These are phyloP conservation scores for Aspergillus uvarum DNA, from an alignment of 2,329 filamentous ascomycete species.

Conservation along the genomic window DNA sequence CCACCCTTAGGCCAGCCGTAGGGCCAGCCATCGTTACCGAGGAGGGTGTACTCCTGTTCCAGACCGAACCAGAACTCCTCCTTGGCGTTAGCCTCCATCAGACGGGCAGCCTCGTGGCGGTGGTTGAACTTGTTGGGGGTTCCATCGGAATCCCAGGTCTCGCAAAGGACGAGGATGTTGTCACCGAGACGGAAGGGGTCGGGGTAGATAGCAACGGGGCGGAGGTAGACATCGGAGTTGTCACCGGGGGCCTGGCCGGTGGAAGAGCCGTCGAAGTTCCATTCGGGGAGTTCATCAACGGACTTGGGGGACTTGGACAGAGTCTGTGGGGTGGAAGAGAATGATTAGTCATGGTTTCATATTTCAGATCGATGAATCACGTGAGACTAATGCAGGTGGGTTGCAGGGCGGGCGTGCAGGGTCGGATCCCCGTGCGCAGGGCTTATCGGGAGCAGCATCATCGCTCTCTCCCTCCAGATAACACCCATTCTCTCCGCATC, in stretches of 20 bases:
- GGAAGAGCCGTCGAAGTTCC: constrained; percentile 86
- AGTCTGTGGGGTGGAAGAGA: constrained; percentile 52
- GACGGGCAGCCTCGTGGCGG: constrained; percentile 84
- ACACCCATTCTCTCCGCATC: background rate
- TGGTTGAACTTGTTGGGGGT: constrained; percentile 98
- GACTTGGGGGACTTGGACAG: constrained; percentile 58
- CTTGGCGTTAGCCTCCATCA: constrained; percentile 82
- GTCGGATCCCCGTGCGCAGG: constrained; percentile 26
- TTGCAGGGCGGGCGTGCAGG: constrained; percentile 25
- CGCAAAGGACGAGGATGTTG: constrained; percentile 91
- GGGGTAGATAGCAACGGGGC: constrained; percentile 82
- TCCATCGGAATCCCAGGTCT: constrained; percentile 92
- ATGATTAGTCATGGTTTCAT: constrained; percentile 1
- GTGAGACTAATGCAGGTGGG: constrained; percentile 25
- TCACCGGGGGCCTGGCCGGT: constrained; percentile 89
- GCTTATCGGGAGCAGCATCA: constrained; percentile 23
- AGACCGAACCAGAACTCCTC: constrained; percentile 96
- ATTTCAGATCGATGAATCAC: constrained; percentile 15
- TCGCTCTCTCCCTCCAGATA: constrained; percentile 4
- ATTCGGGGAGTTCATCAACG: constrained; percentile 69
- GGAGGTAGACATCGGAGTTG: constrained; percentile 97
- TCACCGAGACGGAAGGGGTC: constrained; percentile 86
- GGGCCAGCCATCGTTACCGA: constrained; percentile 81
- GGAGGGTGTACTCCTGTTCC: constrained; percentile 95
- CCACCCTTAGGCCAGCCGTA: constrained; percentile 89